Evolutionary conservation across 768 basidiomycete species (phyloP), one percentile per base, ranked within the genome.

Genomic region (Dacryopinax primogenitus): DNA sequence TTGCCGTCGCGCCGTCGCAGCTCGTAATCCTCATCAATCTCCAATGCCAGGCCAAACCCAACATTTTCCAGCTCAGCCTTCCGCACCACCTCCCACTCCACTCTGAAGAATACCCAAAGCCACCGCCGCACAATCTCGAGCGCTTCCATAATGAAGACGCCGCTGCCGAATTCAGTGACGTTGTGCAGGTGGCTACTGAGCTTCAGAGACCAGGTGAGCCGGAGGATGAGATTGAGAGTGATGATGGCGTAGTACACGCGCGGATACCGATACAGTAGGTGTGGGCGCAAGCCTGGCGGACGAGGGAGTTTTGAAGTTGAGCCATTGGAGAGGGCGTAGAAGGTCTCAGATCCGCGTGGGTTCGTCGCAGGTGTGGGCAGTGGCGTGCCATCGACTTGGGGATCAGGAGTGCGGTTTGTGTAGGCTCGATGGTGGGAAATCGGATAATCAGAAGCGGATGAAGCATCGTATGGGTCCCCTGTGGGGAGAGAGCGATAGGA

Each of bases 71-170:
- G 67, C 69, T 39, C 74, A 71, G 76, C 74, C 71, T 78, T 79
- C 76, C 84, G 90, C 62, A 92, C 83, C 9, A 86, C 81, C 76
- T 98, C 95, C 96, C 95, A 99, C 76, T 99, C 96, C 41, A 98
- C 84, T 36, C 96, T 84, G 68, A 98, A 75, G 76, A 96, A 98
- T 30, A 96, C 92, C 96, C 96, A 99, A 78, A 97, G 82, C 96
- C 96, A 99, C 70, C 96, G 77, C 68, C 96, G 80, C 35, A 92
- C 72, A 33, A 99, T 76, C 76, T 98, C 96, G 33, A 93, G 84
- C 44, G 89, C 80, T 76, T 99, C 93, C 63, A 98, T 82, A 80
- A 87, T 83, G 76, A 98, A 96, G 41, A 95, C 90, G 21, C 87
- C 81, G 18, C 82, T 77, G 70, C 87, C 89, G 36, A 92, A 86